Conservation (phyloP, 352 stramenopile species). For the Thalassiosira ordinaria region DNA sequence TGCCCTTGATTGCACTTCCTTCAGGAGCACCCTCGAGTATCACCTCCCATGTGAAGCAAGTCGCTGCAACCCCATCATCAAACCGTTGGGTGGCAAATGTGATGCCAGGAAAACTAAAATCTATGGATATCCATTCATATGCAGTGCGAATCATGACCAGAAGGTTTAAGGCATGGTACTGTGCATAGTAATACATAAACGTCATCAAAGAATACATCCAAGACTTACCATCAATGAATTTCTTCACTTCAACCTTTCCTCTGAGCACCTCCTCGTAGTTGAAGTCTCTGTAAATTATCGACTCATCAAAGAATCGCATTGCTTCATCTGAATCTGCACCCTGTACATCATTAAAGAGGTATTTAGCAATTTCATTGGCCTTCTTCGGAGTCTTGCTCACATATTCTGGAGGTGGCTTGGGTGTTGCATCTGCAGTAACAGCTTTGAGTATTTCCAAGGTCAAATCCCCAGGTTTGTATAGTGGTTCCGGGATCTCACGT, state of each 20-base stretch:
- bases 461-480: conserved; percentile 78
- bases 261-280: conserved; percentile 72
- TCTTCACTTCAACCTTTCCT: conserved; percentile 59
- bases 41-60: conserved; percentile 82
- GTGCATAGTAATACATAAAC: too few species aligned
- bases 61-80: conserved; percentile 68
- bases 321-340: conserved; percentile 57
- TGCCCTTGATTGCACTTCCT: conserved; percentile 67
- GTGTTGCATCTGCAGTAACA: conserved; percentile 61
- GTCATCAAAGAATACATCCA: too few species aligned
- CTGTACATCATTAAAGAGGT: conserved; percentile 78
- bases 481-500: conserved; percentile 73
- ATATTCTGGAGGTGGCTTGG: conserved; percentile 52
- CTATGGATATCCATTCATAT: conserved; percentile 8
- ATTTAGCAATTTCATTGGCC: conserved; percentile 74
- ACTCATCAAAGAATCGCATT: conserved; percentile 74
- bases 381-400: conserved; percentile 52
- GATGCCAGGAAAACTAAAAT: conserved; percentile 79
- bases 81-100: conserved; percentile 69
- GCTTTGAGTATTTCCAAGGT: conserved; percentile 71
- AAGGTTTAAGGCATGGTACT: too few species aligned
- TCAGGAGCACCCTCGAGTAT: conserved; percentile 60
- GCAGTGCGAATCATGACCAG: neutral
- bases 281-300: conserved; percentile 78
- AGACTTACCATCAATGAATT: conserved; percentile 67